These are phyloP conservation scores for Blastomyces emzantsi DNA, from an alignment of 2,329 filamentous ascomycete species.

Conservation along the genomic window DNA sequence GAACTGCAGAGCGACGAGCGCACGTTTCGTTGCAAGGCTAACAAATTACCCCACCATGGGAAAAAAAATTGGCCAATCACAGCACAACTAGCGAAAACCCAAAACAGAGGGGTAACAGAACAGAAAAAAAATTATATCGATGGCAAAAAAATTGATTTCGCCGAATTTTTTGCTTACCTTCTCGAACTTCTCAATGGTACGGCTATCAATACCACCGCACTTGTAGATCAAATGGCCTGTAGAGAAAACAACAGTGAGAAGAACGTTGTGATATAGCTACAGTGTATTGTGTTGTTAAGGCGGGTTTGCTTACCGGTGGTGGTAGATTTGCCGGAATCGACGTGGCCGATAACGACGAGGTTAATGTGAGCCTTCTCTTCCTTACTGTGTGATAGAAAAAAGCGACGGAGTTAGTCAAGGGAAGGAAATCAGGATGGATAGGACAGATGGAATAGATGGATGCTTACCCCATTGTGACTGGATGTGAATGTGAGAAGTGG, in stretches of 20 bases:
- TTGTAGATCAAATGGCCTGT: constrained; percentile 98
- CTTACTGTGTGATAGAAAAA: constrained; percentile 55
- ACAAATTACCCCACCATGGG: constrained; percentile 3
- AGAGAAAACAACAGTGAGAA: constrained; percentile 15
- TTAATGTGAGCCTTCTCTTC: constrained; percentile 93
- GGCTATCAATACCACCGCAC: constrained; percentile 99
- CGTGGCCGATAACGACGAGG: constrained; percentile 98
- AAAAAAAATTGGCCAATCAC: not conserved
- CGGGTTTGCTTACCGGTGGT: constrained; percentile 65
- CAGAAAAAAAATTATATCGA: constrained; percentile 13
- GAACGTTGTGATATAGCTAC: not conserved
- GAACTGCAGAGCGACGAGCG: not conserved
- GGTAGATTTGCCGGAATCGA: constrained; percentile 99
- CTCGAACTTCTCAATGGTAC: constrained; percentile 99
- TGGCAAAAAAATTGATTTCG: constrained; percentile 12
- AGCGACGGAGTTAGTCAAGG: not conserved
- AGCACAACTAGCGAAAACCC: constrained; percentile 1
- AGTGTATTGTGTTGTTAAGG: constrained; percentile 15
- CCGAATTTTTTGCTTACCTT: constrained; percentile 58
- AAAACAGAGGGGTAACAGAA: constrained; percentile 22
- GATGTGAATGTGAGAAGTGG: constrained; percentile 26
- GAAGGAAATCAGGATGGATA: constrained; percentile 3
- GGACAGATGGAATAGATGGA: constrained; percentile 13
- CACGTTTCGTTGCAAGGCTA: not conserved
- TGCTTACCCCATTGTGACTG: constrained; percentile 55